Percentiles rank a stretch among this genome's conserved stretches.
phyloP scores from a whole-genome alignment of 2,329 filamentous ascomycete species.

The Bipolaris oryzae region DNA sequence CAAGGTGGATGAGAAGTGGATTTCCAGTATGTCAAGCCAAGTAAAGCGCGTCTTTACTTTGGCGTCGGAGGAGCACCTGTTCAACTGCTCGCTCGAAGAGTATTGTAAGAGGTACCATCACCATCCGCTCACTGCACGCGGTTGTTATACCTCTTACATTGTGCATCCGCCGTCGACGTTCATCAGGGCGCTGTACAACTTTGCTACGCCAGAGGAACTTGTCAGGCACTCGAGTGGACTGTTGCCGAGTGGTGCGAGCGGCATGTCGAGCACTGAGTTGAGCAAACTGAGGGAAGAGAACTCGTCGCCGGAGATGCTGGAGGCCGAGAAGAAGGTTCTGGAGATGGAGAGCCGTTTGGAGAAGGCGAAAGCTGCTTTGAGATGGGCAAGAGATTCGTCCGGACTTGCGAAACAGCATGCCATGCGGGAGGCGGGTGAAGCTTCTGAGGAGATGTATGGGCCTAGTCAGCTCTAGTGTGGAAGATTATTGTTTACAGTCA shows the following conservation, averaged over 20 bases:
- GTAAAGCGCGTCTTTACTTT: not conserved
- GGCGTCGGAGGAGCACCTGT: not conserved
- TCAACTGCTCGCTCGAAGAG: not conserved
- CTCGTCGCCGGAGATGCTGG: slow-evolving; percentile 3
- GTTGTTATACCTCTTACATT: not conserved
- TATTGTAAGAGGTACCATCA: slow-evolving; percentile 6
- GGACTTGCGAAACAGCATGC: not conserved
- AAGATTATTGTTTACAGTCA: not conserved
- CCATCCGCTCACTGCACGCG: not conserved
- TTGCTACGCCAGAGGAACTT: not conserved
- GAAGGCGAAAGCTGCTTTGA: slow-evolving; percentile 2
- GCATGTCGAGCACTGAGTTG: not conserved
- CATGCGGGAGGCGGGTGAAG: not conserved
- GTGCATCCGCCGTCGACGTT: not conserved
- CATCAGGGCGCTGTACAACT: slow-evolving; percentile 1
- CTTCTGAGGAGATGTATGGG: not conserved
- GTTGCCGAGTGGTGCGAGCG: not conserved
- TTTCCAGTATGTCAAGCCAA: not conserved
- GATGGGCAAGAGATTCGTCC: not conserved
- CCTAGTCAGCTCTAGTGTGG: not conserved
- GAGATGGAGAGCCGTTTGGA: slow-evolving; percentile 11
- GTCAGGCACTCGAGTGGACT: not conserved
- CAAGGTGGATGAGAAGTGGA: not conserved
- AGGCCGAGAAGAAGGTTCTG: slow-evolving; percentile 10
- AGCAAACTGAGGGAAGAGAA: not conserved